A percentile compares a stretch with the other conserved stretches of the same genome.
phyloP scores from a whole-genome alignment of 1,284 basidiomycete species.

The Heterobasidion annosum region DNA sequence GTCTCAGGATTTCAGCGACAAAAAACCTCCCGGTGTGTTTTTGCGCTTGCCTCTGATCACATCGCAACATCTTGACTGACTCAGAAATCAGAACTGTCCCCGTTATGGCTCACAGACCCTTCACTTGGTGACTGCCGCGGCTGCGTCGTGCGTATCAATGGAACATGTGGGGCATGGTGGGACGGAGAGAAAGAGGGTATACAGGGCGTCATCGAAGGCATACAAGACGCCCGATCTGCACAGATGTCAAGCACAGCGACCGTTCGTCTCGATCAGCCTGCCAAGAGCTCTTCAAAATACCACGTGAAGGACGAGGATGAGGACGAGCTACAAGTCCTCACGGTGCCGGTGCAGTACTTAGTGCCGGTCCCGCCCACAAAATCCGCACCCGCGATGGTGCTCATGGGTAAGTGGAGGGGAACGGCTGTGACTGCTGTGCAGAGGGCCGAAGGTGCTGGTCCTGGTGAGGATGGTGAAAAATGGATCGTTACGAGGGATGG shows the following conservation, averaged over 20 bases:
- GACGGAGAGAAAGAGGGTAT: neutral
- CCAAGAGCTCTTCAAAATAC: no score
- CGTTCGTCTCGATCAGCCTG: neutral
- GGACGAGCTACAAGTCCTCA: neutral
- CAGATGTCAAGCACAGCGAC: neutral
- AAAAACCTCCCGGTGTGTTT: no score
- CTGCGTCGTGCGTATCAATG: neutral
- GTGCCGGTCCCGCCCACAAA: neutral
- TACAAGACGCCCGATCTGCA: neutral
- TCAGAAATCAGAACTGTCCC: neutral
- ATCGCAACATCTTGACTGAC: no score
- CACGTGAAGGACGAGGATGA: neutral
- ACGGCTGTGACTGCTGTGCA: neutral
- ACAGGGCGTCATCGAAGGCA: neutral
- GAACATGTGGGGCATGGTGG: neutral
- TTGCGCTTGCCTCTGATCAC: no score
- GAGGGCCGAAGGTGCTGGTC: neutral
- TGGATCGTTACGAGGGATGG: neutral
- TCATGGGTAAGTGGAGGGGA: neutral
- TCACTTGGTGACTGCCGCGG: neutral
- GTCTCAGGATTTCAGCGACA: no score
- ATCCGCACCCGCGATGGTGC: neutral
- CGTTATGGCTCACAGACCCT: neutral
- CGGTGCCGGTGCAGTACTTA: neutral
- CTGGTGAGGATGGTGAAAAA: neutral